Conservation (phyloP, 345 rosid genomes). For the Trapa incisa region DNA sequence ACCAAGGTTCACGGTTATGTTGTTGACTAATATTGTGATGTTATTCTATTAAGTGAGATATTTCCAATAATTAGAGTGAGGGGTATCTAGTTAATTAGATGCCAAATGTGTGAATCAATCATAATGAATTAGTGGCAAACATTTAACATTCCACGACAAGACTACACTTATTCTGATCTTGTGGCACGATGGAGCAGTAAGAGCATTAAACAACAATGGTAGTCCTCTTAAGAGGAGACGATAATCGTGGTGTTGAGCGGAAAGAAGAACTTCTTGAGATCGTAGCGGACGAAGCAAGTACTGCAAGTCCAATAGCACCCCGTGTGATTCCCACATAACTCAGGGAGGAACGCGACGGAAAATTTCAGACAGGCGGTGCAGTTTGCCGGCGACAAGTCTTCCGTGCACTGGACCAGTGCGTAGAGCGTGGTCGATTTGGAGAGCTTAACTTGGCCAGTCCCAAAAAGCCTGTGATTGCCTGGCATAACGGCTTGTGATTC, state of each 20-base stretch:
- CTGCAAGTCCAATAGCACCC: conserved; percentile 58
- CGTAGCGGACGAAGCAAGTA: conserved; percentile 61
- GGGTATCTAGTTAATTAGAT: too few relatives aligned
- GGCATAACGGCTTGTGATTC: conserved; percentile 41
- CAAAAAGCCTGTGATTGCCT: conserved; percentile 32
- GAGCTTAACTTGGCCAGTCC: conserved; percentile 43
- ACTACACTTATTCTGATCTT: too few relatives aligned
- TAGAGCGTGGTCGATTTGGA: conserved; percentile 43
- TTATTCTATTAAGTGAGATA: too few relatives aligned
- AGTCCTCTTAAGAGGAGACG: too few relatives aligned
- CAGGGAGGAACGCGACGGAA: conserved; percentile 39
- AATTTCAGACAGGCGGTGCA: conserved; percentile 67
- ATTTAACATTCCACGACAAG: too few relatives aligned
- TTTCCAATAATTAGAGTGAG: too few relatives aligned
- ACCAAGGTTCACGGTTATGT: too few relatives aligned
- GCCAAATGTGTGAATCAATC: too few relatives aligned
- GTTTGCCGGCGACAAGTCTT: conserved; percentile 34
- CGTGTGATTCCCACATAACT: conserved; percentile 31
- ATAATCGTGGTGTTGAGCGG: conserved; percentile 11
- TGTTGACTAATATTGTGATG: too few relatives aligned
- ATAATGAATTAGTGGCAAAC: too few relatives aligned
- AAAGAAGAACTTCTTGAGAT: conserved; percentile 66
- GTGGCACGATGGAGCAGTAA: too few relatives aligned
- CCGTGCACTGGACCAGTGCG: conserved; percentile 57
- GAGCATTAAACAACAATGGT: too few relatives aligned